Conservation (phyloP, 768 basidiomycete genomes). For the Grammothele lineata region DNA sequence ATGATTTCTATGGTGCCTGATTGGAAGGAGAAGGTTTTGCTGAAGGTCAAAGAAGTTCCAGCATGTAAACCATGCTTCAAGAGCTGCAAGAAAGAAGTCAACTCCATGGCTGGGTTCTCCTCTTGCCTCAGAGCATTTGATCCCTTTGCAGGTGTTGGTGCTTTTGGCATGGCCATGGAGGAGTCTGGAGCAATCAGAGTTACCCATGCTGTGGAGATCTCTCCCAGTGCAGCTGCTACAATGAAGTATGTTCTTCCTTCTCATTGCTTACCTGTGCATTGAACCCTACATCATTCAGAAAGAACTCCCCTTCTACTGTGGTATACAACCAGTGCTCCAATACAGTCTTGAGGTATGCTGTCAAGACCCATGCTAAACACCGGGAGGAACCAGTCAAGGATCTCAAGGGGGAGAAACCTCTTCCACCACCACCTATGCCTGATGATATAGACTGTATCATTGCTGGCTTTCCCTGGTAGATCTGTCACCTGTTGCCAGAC, state of each 20-base stretch:
- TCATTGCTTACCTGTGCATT: too few relatives aligned
- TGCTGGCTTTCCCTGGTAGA: slow-evolving; percentile 75
- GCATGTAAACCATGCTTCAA: too few relatives aligned
- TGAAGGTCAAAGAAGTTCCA: too few relatives aligned
- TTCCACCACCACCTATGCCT: slow-evolving; percentile 45
- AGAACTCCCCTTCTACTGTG: slow-evolving; percentile 46
- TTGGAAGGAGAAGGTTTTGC: too few relatives aligned
- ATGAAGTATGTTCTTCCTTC: slow-evolving; percentile 46
- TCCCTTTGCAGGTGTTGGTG: slow-evolving; percentile 47
- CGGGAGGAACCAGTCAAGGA: slow-evolving; percentile 33
- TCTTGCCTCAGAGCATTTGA: slow-evolving; percentile 34
- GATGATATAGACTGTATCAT: slow-evolving; percentile 58
- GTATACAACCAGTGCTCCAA: slow-evolving; percentile 77
- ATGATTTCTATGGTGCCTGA: slow-evolving; percentile 48
- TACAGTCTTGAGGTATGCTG: slow-evolving; percentile 49
- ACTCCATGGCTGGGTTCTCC: too few relatives aligned
- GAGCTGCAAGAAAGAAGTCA: too few relatives aligned
- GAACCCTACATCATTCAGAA: slow-evolving; percentile 29
- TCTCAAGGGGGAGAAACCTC: slow-evolving; percentile 29
- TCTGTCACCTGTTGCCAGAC: too few relatives aligned
- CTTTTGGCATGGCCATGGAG: slow-evolving; percentile 58
- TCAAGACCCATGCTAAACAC: slow-evolving; percentile 44
- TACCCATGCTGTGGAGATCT: slow-evolving; percentile 66
- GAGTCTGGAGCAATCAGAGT: slow-evolving; percentile 51
- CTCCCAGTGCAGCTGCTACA: slow-evolving; percentile 71